Conservation (phyloP, 2,329 filamentous ascomycete genomes). For the Fusarium sp. region DNA sequence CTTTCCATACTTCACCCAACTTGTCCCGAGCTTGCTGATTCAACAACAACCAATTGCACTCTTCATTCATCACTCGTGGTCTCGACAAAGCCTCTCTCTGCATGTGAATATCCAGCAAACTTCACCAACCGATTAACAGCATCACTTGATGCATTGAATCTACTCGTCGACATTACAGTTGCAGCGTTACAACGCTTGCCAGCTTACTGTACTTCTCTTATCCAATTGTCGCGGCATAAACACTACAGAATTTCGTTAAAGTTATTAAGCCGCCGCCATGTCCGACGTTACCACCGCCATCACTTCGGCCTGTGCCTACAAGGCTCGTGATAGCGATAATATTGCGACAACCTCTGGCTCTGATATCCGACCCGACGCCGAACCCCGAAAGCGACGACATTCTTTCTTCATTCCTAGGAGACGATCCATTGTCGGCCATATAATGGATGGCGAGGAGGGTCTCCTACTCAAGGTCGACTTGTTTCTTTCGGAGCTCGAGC, state of each 20-base stretch:
- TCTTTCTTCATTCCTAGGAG: slow-evolving; percentile 69
- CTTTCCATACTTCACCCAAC: slow-evolving; percentile 27
- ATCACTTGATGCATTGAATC: slow-evolving; percentile 22
- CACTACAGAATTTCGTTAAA: slow-evolving; percentile 17
- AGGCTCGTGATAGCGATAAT: slow-evolving; percentile 51
- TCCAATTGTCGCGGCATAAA: slow-evolving; percentile 22
- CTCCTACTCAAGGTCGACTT: slow-evolving; percentile 76
- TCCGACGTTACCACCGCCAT: slow-evolving; percentile 54
- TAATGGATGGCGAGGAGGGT: slow-evolving; percentile 72
- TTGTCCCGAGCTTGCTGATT: slow-evolving; percentile 31
- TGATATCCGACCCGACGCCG: slow-evolving; percentile 49
- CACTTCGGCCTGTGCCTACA: slow-evolving; percentile 54
- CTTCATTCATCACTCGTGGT: slow-evolving; percentile 38
- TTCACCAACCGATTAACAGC: slow-evolving; percentile 17
- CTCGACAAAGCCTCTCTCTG: slow-evolving; percentile 21
- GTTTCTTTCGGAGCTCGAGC: slow-evolving; percentile 87
- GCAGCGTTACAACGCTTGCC: slow-evolving; percentile 31
- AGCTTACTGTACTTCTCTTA: slow-evolving; percentile 5
- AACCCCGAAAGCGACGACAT: slow-evolving; percentile 59
- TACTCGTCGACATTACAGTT: slow-evolving; percentile 26
- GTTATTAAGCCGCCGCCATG: slow-evolving; percentile 47
- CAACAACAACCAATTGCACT: slow-evolving; percentile 44
- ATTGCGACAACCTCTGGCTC: slow-evolving; percentile 57
- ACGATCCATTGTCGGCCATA: slow-evolving; percentile 69
- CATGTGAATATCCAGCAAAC: slow-evolving; percentile 27